These are phyloP conservation scores for Fusarium oligoseptatum DNA, from an alignment of 2,329 filamentous ascomycete species.

Conservation along the genomic window DNA sequence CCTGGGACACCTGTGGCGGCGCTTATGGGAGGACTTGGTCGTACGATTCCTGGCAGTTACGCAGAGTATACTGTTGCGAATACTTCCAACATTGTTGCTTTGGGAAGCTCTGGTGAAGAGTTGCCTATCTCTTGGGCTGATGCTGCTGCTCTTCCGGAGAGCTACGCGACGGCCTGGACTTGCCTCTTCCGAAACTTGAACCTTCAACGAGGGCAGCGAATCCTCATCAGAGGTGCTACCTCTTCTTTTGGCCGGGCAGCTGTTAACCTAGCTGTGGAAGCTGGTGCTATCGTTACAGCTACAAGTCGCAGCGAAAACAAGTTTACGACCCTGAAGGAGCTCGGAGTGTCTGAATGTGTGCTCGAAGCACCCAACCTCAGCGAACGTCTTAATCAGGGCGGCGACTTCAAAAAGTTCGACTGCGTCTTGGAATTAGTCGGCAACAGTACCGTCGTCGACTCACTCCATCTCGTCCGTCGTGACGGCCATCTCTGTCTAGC, in stretches of 20 bases:
- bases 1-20: slow-evolving; percentile 8
- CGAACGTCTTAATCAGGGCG: neutral
- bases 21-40: slow-evolving; percentile 25
- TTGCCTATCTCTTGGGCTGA: slow-evolving; percentile 20
- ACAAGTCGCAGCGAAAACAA: neutral
- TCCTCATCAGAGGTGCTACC: slow-evolving; percentile 2
- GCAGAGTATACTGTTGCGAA: slow-evolving; percentile 10
- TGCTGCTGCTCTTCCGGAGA: slow-evolving; percentile 15
- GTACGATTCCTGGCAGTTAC: slow-evolving; percentile 23
- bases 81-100: slow-evolving; percentile 10
- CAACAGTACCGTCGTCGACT: neutral
- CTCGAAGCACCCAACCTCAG: neutral
- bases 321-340: neutral
- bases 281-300: neutral
- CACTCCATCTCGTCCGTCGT: neutral
- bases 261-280: neutral
- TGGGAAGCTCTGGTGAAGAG: neutral
- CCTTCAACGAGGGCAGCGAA: neutral
- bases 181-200: slow-evolving; percentile 21
- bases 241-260: neutral
- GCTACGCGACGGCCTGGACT: slow-evolving; percentile 24
- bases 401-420: neutral
- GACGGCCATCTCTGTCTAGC: neutral
- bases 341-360: neutral
- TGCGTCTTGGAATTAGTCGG: neutral